A percentile compares a stretch with the other conserved stretches of the same genome.
These are phyloP conservation scores for Adansonia gregorii DNA, from an alignment of 441 rosid genomes.

Conservation along the genomic window DNA sequence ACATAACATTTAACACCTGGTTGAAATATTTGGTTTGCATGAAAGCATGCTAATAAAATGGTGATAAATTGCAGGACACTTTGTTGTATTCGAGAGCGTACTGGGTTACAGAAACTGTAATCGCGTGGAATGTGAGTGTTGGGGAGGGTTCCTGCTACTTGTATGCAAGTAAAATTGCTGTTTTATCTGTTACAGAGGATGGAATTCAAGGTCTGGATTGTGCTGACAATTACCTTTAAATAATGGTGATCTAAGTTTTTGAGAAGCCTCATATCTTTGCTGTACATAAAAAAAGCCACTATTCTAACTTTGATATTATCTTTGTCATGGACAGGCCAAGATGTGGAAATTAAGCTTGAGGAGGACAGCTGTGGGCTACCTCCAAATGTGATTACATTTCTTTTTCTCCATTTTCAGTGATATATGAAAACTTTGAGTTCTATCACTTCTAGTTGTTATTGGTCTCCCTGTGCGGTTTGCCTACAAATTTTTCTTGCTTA, in stretches of 20 bases:
- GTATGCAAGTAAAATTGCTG: slow-evolving; percentile 67
- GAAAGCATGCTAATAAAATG: slow-evolving; percentile 26
- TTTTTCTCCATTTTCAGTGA: neutral
- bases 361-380: slow-evolving; percentile 57
- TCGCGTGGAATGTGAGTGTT: slow-evolving; percentile 82
- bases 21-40: neutral
- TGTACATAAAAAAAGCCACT: slow-evolving; percentile 11
- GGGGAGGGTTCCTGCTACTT: slow-evolving; percentile 68
- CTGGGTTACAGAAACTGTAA: slow-evolving; percentile 67
- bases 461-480: slow-evolving; percentile 10
- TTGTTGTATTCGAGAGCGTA: slow-evolving; percentile 67
- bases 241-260: slow-evolving; percentile 11
- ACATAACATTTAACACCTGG: neutral
- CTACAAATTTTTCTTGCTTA: neutral
- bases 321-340: slow-evolving; percentile 58
- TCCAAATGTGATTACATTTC: slow-evolving; percentile 41
- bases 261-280: neutral
- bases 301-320: slow-evolving; percentile 21
- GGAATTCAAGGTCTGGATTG: slow-evolving; percentile 61
- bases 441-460: slow-evolving; percentile 4
- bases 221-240: neutral
- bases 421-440: neutral
- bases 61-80: slow-evolving; percentile 55
- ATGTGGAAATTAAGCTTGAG: slow-evolving; percentile 61
- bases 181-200: slow-evolving; percentile 54